Evolutionary conservation across 805 yeast species (phyloP), one percentile per base, ranked within the genome.

Genomic region (Wickerhamiella occidentalis): DNA sequence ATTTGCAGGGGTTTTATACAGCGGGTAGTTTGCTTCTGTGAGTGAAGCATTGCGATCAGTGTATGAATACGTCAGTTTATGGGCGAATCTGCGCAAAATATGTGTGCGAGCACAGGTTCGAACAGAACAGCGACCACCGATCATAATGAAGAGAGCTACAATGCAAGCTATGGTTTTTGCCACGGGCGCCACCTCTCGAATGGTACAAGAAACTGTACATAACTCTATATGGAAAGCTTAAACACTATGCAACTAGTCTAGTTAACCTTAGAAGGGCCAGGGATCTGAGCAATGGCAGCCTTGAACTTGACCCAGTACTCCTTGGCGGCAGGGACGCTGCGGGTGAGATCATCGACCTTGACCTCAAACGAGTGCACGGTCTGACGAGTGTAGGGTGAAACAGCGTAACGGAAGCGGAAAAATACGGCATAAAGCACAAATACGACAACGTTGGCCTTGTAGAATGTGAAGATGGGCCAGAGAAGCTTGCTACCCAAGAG

Each of bases 401-500:
- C 79, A 61, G 85, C 94, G 62, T 72, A 84, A 65, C 95, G 77
- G 51, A 82, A 64, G 65, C 84, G 84, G 65, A 86, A 71, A 68
- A 88, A 88, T 11, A 76, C 51, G 11, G 75, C 61, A 30, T 76
- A 58, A 28, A 82, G 68, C 2, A 77, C 70, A 35, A 67, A 55
- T 46, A 64, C 59, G 47, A 78, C 55, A 74, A 85, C 73, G 30
- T 88, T 79, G 59, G 78, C 76, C 56, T 67, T 71, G 61, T 77
- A 73, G 68, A 78, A 80, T n/a, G 79, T 59, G 38, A 82, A 25
- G 19, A 33, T n/a, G 19, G 38, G 19, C 21, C 18, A 17, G 22
- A 41, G 25, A 15, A 82, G 72, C 55, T 77, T 68, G 47, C 61
- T 17, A 15, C 61, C 33, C 19, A 60, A 56, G 29, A 50, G 50